phyloP scores from a whole-genome alignment of 345 rosid genomes.

The Tarenaya hassleriana region DNA sequence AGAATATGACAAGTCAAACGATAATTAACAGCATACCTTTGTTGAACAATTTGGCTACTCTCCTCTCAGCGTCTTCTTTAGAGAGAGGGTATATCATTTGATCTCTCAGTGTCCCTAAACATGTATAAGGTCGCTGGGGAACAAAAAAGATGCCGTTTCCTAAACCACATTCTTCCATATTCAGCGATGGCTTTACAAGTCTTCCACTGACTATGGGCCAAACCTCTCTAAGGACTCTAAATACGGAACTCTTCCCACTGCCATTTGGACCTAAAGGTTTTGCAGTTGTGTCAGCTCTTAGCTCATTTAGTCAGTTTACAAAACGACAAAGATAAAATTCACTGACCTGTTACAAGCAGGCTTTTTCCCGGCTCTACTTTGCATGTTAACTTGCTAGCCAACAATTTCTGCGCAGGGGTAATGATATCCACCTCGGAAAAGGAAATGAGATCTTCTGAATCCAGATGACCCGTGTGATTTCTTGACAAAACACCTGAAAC shows the following conservation, averaged over 20 bases:
- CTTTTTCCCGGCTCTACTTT: constrained; percentile 69
- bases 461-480: constrained; percentile 29
- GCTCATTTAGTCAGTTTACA: constrained; percentile 15
- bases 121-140: constrained; percentile 91
- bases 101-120: constrained; percentile 97
- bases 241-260: constrained; percentile 91
- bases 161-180: constrained; percentile 44
- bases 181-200: constrained; percentile 60
- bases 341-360: constrained; percentile 92
- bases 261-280: constrained; percentile 82
- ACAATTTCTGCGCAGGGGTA: constrained; percentile 80
- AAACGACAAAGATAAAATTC: constrained; percentile 18
- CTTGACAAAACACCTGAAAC: constrained; percentile 31
- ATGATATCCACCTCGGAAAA: constrained; percentile 73
- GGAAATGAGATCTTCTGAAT: constrained; percentile 52
- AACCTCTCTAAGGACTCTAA: constrained; percentile 88
- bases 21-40: constrained; percentile 45
- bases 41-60: constrained; percentile 40
- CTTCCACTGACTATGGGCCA: constrained; percentile 95
- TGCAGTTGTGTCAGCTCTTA: constrained; percentile 26
- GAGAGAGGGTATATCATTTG: constrained; percentile 98
- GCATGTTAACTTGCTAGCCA: constrained; percentile 83
- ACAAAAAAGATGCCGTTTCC: constrained; percentile 80
- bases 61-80: constrained; percentile 61
- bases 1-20: too few species aligned